Evolutionary conservation across 2,329 filamentous ascomycete species (phyloP), one percentile per base, ranked within the genome.

Genomic region (Verticillium longisporum): DNA sequence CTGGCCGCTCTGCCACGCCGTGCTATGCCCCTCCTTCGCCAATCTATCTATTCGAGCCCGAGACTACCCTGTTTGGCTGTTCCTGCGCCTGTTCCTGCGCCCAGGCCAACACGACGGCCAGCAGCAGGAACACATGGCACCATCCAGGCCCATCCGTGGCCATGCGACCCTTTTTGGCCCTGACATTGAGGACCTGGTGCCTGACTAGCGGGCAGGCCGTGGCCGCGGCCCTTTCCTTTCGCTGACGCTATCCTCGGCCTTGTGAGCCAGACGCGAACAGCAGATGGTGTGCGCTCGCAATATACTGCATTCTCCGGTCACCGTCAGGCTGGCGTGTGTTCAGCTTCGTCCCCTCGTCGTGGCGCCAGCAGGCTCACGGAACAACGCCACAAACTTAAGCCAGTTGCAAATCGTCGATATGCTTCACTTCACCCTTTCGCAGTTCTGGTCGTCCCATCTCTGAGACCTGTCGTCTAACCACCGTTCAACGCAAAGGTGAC

Each of bases 71-170:
- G 41, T 50, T 10, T 50, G 18, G 7, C 41, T 26, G 41, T 50
- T 50, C 41, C 41, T 50, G 41, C 41, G 41, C 41, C 41, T 50
- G 41, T 50, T 50, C 41, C 41, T 50, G 41, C 41, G n/a, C 41
- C 34, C 41, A 50, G 41, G 41, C 41, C 41, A 50, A 11, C 41
- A 50, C 41, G n/a, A 50, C 41, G 41, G 41, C 37, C 56, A 58
- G 56, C 37, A 58, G 26, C 55, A 34, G 54, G 56, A 60, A 59
- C 63, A 65, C 63, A 62, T 65, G 62, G 63, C 62, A 64, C 63
- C 62, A 62, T 59, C 58, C 62, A 62, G 45, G 32, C 53, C 63
- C 36, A 55, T 37, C 18, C 55, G 14, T 56, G 55, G 6, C 32
- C 15, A 37, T 36, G 55, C 55, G 33, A 7, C 31, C 55, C 26